Conservation (phyloP, 2,329 filamentous ascomycete genomes). For the Pseudofabraea citricarpa region DNA sequence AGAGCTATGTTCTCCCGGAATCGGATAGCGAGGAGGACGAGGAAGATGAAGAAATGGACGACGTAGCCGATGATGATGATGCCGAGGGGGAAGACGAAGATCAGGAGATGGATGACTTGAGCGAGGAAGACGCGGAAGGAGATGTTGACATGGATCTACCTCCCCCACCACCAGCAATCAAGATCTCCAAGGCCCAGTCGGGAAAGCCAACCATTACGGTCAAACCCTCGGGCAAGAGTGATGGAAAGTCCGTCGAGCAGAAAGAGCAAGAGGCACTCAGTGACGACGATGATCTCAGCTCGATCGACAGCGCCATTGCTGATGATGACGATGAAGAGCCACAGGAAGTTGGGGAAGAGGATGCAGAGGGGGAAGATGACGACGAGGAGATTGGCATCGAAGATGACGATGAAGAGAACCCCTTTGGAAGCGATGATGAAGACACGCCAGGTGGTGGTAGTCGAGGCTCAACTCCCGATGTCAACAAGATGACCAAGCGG, state of each 20-base stretch:
- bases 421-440: constrained; percentile 22
- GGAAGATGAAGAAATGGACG: constrained; percentile 20
- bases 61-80: constrained; percentile 28
- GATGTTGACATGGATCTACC: constrained; percentile 29
- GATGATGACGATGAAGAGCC: constrained; percentile 47
- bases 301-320: constrained; percentile 26
- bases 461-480: constrained; percentile 54
- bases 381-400: constrained; percentile 35
- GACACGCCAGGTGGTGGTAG: constrained; percentile 42
- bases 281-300: constrained; percentile 30
- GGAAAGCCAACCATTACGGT: constrained; percentile 20
- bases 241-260: constrained; percentile 22
- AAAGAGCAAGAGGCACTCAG: constrained; percentile 24
- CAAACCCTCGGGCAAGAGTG: constrained; percentile 17
- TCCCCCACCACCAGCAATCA: constrained; percentile 25
- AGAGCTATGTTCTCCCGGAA: constrained; percentile 38
- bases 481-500: constrained; percentile 62
- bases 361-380: constrained; percentile 42
- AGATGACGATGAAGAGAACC: constrained; percentile 24
- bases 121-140: constrained; percentile 40
- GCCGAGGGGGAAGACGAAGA: constrained; percentile 36
- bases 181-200: constrained; percentile 22
- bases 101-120: constrained; percentile 34
- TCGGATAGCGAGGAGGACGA: constrained; percentile 35
- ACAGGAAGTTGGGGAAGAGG: constrained; percentile 30